Base-by-base conservation (phyloP, 2,329 filamentous ascomycete genomes). In the Elsinoe batatas region DNA sequence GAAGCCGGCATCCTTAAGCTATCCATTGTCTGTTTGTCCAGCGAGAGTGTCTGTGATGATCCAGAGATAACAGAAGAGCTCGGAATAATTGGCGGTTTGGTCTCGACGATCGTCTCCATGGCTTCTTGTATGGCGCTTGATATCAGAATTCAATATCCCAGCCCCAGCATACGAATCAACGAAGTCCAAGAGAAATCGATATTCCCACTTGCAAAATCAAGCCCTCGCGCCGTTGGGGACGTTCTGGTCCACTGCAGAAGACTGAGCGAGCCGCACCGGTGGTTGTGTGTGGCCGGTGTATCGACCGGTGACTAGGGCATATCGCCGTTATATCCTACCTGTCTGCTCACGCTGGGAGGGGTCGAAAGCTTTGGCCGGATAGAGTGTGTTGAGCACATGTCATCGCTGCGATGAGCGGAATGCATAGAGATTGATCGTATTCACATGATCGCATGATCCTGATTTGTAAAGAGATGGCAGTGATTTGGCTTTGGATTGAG, bases 401-500 rank as follows among this genome's bases (percentile, higher is more conserved):
- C 40, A 44, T 44, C 4, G 7, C 26, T 22, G n/a, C 10, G 10
- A 44, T 44, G 20, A 18, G 40, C 18, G 18, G 10, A n/a, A 44
- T 44, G 40, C 20, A 44, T 18, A 8, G 26, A 5, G 26, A 30
- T 17, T 44, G 40, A 44, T 22, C 26, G 17, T 18, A 7, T 17
- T 33, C 22, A 35, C 22, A 49, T 33, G 44, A 49, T 30, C 44
- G 44, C 26, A 30, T 49, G 26, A 26, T 11, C 35, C 44, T 30
- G 44, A 49, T 49, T 49, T 38, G 49, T 53, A 46, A 33, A 56
- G 57, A 37, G 55, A 57, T 51, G 20, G 60, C n/a, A 30, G 20
- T 36, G 42, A 5, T 5, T 33, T 55, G 35, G 35, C 36, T 43
- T 15, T 44, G 17, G 30, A 22, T 40, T 49, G 4, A 49, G 26